Base-by-base conservation (phyloP, 805 yeast species). In the Wickerhamomyces mucosus region DNA sequence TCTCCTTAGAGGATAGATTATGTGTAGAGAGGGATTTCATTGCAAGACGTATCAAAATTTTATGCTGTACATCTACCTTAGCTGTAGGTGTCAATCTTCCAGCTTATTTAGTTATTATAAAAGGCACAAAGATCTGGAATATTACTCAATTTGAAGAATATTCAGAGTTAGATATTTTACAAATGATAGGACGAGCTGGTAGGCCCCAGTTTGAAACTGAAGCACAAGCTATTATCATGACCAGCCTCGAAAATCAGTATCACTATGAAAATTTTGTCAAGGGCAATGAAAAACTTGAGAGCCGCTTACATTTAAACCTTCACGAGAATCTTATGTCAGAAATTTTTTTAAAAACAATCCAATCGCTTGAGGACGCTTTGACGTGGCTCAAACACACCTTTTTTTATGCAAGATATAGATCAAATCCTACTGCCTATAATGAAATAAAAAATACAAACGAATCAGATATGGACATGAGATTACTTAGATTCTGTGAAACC, bases 141-240 rank as follows among this genome's bases (percentile, higher is more conserved):
- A 66, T 64, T 15, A 66, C 67, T 15, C 66, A 59, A 33, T 59
- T 66, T 37, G 55, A 53, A 21, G 80, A 75, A 36, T 74, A 73
- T 45, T 60, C 74, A 3, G 72, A 68, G 28, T 51, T 72, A 16
- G 79, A 73, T 35, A 52, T 74, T 19, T 48, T 70, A 26, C 80
- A 75, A 40, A 75, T 75, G 81, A 64, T 75, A 48, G 80, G 79
- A 4, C 58, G 80, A 42, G 79, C 80, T 4, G 80, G 81, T 4
- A 59, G 79, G 29, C 78, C 78, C 0, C 74, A 68, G 20, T 71
- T 61, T 45, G 78, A 72, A 41, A 59, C 57, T 4, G 63, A 62
- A 21, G 69, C 65, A 4, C 55, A 59, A 28, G 69, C 72, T 3
- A 59, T 71, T 1, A 59, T 72, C 12, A 53, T 71, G 58, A 72